Evolutionary conservation across 257 asterid genomes (phyloP).

Genomic region (Fraxinus pennsylvanica): DNA sequence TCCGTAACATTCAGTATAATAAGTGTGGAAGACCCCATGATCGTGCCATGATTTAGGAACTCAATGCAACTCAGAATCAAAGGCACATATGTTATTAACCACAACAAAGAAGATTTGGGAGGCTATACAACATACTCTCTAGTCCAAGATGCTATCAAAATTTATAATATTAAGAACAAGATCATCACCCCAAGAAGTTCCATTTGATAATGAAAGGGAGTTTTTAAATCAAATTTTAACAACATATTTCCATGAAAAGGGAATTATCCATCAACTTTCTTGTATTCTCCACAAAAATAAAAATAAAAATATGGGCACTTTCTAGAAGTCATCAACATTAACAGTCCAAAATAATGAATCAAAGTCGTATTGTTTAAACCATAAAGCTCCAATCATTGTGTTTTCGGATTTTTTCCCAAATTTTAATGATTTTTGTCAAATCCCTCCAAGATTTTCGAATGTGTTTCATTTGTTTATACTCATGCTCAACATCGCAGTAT

Average conservation of each 20-base stretch:
- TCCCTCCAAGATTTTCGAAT: not conserved
- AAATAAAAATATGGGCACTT: not conserved
- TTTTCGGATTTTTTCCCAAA: not conserved
- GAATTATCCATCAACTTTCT: not conserved
- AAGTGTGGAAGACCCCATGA: not conserved
- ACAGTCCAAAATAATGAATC: not conserved
- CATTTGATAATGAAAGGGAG: not conserved
- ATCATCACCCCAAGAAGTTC: not conserved
- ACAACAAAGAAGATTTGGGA: too few species aligned
- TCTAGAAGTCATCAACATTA: not conserved
- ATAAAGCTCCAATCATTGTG: not conserved
- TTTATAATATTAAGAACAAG: not conserved
- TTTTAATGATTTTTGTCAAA: not conserved
- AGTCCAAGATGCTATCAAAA: not conserved
- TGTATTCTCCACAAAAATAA: too few species aligned
- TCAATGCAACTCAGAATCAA: not conserved
- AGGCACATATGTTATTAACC: not conserved
- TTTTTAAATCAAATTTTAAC: too few species aligned
- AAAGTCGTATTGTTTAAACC: not conserved
- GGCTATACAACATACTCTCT: too few species aligned
- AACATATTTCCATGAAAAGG: not conserved
- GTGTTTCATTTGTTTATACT: not conserved
- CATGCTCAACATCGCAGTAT: not conserved
- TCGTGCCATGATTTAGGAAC: not conserved
- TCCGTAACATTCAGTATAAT: too few species aligned